phyloP scores from a whole-genome alignment of 768 basidiomycete species.

The Rhizopogon rudus region DNA sequence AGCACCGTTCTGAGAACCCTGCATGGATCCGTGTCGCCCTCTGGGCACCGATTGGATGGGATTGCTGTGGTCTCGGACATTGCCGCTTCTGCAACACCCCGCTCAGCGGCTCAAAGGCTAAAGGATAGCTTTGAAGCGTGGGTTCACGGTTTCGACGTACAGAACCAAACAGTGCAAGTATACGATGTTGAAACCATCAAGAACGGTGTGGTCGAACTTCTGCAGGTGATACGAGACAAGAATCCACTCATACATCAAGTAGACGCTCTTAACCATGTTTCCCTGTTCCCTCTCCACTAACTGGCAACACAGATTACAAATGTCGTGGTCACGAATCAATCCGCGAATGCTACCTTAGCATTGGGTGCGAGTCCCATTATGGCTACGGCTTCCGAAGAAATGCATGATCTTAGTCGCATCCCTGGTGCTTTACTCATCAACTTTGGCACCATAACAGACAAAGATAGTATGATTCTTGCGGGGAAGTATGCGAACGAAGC shows the following conservation, averaged over 20 bases:
- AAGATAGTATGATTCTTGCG: conserved; percentile 72
- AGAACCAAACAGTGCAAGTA: background rate
- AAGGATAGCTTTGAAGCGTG: conserved; percentile 32
- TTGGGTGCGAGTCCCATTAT: conserved; percentile 91
- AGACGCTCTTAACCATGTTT: background rate
- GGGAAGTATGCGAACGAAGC: conserved; percentile 66
- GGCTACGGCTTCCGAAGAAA: conserved; percentile 81
- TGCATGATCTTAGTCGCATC: conserved; percentile 67
- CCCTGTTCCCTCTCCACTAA: background rate
- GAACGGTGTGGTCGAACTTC: conserved; percentile 40
- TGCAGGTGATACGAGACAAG: conserved; percentile 44
- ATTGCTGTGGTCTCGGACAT: conserved; percentile 90
- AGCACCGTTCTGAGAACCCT: conserved; percentile 72
- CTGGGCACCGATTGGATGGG: conserved; percentile 63
- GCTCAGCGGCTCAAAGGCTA: conserved; percentile 42
- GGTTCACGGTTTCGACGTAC: conserved; percentile 4
- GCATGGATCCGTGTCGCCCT: conserved; percentile 60
- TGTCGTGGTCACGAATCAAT: conserved; percentile 82
- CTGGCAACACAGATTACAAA: conserved; percentile 69
- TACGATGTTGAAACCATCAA: conserved; percentile 34
- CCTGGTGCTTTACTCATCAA: conserved; percentile 76
- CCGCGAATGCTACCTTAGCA: conserved; percentile 85
- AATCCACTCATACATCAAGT: conserved; percentile 85
- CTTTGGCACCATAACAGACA: conserved; percentile 73
- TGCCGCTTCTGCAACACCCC: conserved; percentile 56